Base-by-base conservation (phyloP, 257 asterid species). In the Cinchona pubescens region DNA sequence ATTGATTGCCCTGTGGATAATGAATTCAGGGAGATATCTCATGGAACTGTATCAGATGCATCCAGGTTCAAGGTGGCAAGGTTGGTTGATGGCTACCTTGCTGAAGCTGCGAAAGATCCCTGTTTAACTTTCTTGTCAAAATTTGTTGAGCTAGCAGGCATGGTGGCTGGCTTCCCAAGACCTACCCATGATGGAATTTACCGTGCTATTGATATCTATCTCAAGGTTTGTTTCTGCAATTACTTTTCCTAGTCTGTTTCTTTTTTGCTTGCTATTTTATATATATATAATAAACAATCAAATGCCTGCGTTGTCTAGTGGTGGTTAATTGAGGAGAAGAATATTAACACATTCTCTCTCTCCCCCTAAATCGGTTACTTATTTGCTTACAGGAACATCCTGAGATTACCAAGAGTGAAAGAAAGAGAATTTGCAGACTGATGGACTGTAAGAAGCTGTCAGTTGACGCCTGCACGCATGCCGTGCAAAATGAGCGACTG, bases 391-490 rank as follows among this genome's bases (percentile, higher is more conserved):
- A 92, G 97, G 96, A 89, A 78, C 97, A 87, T 71, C 91, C 91
- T 4, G 90, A 83, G 61, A 79, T 89, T 74, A 83, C 86, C 30
- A 92, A 90, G 84, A 85, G 92, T 21, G 97, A 92, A 56, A 87
- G 88, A 29, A 92, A 87, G 87, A 88, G 83, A 74, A 79, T 92
- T 13, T 90, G 97, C 85, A 85, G 83, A 70, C 72, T 89, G 67
- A 92, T 92, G 92, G 96, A 92, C 65, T 88, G 94, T 83, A 74
- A 83, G 76, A 92, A 90, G 88, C 88, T 92, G 55, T 90, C 97
- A 10, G 82, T 82, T 0, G 94, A 89, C 11, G 97, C 96, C 42
- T 89, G 96, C 71, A 76, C 88, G 6, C 97, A 92, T 43, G 97
- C 91, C 0, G 96, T 88, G 59, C 97, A 92, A 68, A 92, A 92